Evolutionary conservation across 192 early-diverging fungal species (phyloP), one percentile per base, ranked within the genome.

Genomic region (Pilaira anomala): DNA sequence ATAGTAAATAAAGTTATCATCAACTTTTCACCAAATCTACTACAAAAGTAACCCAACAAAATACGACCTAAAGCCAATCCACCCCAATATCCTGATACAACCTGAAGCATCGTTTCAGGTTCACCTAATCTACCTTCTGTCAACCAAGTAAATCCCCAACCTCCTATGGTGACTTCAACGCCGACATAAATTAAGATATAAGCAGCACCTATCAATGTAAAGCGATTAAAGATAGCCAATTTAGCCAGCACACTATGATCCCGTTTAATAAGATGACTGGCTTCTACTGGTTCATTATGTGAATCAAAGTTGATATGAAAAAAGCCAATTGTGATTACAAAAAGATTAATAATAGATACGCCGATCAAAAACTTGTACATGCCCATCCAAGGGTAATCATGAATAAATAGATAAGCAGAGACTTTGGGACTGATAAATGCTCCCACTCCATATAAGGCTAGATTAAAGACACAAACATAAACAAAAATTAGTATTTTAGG

Each of bases 111-210:
- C n/a, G 6, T 16, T 16, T 58, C 46, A 18, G 55, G 12, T 33
- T 70, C 63, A 25, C 73, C 73, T 4, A 58, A 24, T 25, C 65
- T 42, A 33, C 63, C 68, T 16, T 60, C 60, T 5, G 65, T 71
- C 14, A 75, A 29, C 45, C 58, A 75, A 12, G 63, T 67, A 18
- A 66, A 75, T 18, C 64, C 64, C 73, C 73, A 75, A 21, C 63
- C 64, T 33, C 73, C 73, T 5, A 75, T n/a, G 21, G 65, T 71
- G 26, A 70, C 60, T 48, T 75, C 73, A 26, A 75, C 28, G 8
- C 73, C 73, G 11, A 70, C 73, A 60, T 75, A 75, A 29, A 67
- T 41, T 4, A 75, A 48, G 14, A 75, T 56, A 44, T 66, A 75
- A 25, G 45, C 24, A 14, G 73, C 73, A 3, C 28, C 45, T 2